Base-by-base conservation (phyloP, 129 eudicot genomes). In the Artemisia tridentata region DNA sequence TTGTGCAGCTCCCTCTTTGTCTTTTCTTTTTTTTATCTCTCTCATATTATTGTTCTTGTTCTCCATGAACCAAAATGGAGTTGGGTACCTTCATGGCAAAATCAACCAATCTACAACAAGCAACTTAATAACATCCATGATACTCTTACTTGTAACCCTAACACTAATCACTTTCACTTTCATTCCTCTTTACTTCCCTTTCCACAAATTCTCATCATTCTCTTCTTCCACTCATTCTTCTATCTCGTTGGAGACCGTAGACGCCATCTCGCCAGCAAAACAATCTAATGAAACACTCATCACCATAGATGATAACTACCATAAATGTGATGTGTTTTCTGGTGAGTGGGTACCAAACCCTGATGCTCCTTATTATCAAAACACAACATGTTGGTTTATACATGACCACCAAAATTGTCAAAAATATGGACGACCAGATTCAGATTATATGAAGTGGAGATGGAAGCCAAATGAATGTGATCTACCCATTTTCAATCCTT, bases 351-450 rank as follows among this genome's bases (percentile, higher is more conserved):
- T 90, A 0, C 87, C 87, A 52, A 81, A 90, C 71, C 88, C 89
- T 56, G 65, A 73, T 1, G 97, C 86, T 0, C 95, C 97, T 4
- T 87, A 87, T 63, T 90, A 90, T 63, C 86, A 85, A 13, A 87
- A 90, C 73, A 57, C 70, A 16, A 87, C 88, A 5, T 90, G 97
- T 75, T 77, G 81, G 83, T 91, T 84, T 0, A 90, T 90, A 62
- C 97, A 90, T 55, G 97, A 90, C 57, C 97, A 90, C 67, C 95
- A 90, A 66, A 90, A 90, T 75, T 90, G 95, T 68, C 73, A 85
- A 83, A 87, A 83, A 63, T 81, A 81, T 66, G 95, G 91, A 0
- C 69, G 91, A 61, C 88, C 91, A 10, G 95, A 87, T 73, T 15
- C 63, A 0, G 89, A 71, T 51, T 87, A 53, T 75, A 73, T 85